Evolutionary conservation across 2,329 filamentous ascomycete species (phyloP), one percentile per base, ranked within the genome.

Genomic region (Ophiostoma perfectum): DNA sequence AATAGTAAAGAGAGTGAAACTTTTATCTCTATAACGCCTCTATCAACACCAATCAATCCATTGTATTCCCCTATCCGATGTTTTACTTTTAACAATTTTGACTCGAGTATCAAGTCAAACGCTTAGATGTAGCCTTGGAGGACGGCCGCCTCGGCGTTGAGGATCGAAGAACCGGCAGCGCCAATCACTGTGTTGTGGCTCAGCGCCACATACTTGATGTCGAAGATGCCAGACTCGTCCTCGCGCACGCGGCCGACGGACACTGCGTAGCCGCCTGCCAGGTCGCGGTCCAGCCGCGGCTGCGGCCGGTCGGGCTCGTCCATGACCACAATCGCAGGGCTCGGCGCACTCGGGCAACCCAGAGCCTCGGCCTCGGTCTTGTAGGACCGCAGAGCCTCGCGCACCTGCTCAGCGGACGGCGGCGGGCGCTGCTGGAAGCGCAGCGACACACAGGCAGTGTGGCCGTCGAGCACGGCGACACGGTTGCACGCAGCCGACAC

Each of bases 391-490:
- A 98, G 82, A 1, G 92, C 93, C 74, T 86, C 83, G 78, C 89
- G 90, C 73, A 96, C 91, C 71, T 92, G 83, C 73, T 92, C 90
- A 0, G 88, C 89, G 39, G 82, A 86, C 3, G 94, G 94, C 5
- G 88, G 81, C 1, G 91, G 91, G 49, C 89, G 86, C 74, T 87
- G 87, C 76, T 87, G 86, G 79, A 98, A 98, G 68, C 87, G 84
- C 71, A 98, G 82, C 7, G 91, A 95, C 9, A 98, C 92, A 76
- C 93, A 97, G n/a, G 92, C 93, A 68, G 90, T 96, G 81, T 98
- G 95, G 62, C 95, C 95, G 76, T 98, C 94, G 69, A 97, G 86
- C 18, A 98, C 95, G n/a, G 93, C 86, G 2, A 98, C 95, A 71
- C 95, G 88, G 76, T 95, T 98, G 81, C 95, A 98, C 3, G 93